These are phyloP conservation scores for Fusarium agapanthi DNA, from an alignment of 2,329 filamentous ascomycete species.

Conservation along the genomic window DNA sequence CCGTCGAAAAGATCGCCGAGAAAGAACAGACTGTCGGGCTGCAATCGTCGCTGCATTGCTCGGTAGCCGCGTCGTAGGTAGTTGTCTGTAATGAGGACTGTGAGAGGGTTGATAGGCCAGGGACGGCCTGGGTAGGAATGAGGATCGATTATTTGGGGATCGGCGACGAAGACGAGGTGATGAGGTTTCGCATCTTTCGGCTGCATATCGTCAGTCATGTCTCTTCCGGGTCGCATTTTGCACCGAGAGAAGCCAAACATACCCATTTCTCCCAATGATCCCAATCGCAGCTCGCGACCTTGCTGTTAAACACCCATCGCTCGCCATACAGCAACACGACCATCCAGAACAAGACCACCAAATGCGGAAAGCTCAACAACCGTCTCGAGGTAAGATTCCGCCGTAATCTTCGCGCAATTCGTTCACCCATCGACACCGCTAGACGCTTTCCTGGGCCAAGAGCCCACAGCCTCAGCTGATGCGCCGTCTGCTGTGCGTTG, in stretches of 20 bases:
- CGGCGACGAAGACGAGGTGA: slow-evolving; percentile 83
- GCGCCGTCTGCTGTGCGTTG: slow-evolving; percentile 38
- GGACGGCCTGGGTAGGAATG: slow-evolving; percentile 91
- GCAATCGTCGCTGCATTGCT: slow-evolving; percentile 77
- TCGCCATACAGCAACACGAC: slow-evolving; percentile 86
- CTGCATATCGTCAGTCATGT: slow-evolving; percentile 56
- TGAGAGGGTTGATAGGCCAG: slow-evolving; percentile 65
- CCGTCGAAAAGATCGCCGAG: slow-evolving; percentile 96
- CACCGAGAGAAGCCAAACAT: slow-evolving; percentile 43
- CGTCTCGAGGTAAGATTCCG: slow-evolving; percentile 60
- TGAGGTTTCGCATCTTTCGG: slow-evolving; percentile 82
- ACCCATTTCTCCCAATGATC: slow-evolving; percentile 93
- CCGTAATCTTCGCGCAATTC: slow-evolving; percentile 41
- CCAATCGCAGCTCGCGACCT: slow-evolving; percentile 81
- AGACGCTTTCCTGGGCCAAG: slow-evolving; percentile 52
- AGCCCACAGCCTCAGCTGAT: slow-evolving; percentile 52
- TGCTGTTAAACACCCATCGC: slow-evolving; percentile 76
- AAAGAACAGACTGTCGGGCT: slow-evolving; percentile 90
- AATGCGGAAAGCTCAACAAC: slow-evolving; percentile 70
- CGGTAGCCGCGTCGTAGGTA: slow-evolving; percentile 86
- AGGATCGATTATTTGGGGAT: slow-evolving; percentile 91
- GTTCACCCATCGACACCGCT: slow-evolving; percentile 44
- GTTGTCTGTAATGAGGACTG: slow-evolving; percentile 77
- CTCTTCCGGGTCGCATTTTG: not conserved
- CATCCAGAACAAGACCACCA: slow-evolving; percentile 78